Evolutionary conservation across 1,284 basidiomycete species (phyloP).

Genomic region (Papiliotrema fonsecae): DNA sequence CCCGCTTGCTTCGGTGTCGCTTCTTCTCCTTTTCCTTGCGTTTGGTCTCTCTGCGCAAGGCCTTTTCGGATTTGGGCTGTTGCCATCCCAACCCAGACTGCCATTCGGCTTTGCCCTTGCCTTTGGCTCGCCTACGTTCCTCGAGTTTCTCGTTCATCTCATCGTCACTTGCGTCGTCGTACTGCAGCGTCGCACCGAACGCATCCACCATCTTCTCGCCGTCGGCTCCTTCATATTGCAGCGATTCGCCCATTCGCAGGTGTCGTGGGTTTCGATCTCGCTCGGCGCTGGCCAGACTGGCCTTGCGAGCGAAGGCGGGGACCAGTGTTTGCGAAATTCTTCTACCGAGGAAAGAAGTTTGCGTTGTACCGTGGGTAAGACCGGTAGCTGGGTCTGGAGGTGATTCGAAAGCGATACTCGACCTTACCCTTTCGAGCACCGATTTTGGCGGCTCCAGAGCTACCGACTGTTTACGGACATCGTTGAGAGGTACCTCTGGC

Average conservation of each 20-base stretch:
- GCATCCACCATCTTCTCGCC: constrained; percentile 17
- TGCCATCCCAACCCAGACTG: constrained; percentile 20
- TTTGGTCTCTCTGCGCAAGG: constrained; percentile 3
- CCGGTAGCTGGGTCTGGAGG: constrained; percentile 12
- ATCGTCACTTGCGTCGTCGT: constrained; percentile 25
- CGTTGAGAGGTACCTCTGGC: constrained; percentile 19
- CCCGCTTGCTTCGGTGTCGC: constrained; percentile 18
- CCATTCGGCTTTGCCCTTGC: constrained; percentile 14
- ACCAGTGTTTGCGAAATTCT: constrained; percentile 18
- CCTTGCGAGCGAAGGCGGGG: constrained; percentile 24
- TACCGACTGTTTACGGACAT: background rate
- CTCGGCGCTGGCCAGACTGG: constrained; percentile 16
- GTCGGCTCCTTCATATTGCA: constrained; percentile 5
- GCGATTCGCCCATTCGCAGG: constrained; percentile 23
- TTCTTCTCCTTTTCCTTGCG: constrained; percentile 8
- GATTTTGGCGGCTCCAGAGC: background rate
- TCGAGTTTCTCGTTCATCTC: constrained; percentile 14
- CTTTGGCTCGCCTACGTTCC: constrained; percentile 9
- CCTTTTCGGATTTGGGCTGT: background rate
- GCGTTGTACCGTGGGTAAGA: constrained; percentile 7
- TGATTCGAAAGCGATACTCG: constrained; percentile 5
- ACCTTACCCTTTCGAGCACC: constrained; percentile 4
- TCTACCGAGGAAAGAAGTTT: constrained; percentile 21
- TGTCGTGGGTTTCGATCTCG: constrained; percentile 18
- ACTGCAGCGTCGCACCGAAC: constrained; percentile 13